phyloP scores from a whole-genome alignment of 768 basidiomycete species.

The Cystobasidiopsis lactophilus region DNA sequence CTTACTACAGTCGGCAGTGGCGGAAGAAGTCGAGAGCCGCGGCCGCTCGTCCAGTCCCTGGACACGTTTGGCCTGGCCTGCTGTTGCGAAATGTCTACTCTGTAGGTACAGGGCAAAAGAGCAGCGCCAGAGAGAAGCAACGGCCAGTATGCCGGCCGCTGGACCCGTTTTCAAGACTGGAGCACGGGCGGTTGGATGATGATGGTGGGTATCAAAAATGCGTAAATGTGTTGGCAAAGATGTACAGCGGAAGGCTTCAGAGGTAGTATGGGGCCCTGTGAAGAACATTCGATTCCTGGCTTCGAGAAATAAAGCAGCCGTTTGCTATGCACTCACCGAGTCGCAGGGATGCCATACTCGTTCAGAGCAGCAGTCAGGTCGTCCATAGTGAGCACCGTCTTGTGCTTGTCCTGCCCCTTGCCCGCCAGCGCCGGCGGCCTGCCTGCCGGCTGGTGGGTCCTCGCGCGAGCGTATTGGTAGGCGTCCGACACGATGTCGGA shows the following conservation, averaged over 20 bases:
- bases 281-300: neutral
- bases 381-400: conserved; percentile 91
- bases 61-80: no score
- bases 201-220: no score
- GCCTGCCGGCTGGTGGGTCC: conserved; percentile 29
- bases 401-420: conserved; percentile 29
- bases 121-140: no score
- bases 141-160: no score
- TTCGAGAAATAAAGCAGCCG: neutral
- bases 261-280: conserved; percentile 2
- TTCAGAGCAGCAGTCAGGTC: conserved; percentile 74
- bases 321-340: neutral
- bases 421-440: neutral
- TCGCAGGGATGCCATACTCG: conserved; percentile 84
- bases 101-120: no score
- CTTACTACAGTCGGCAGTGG: no score
- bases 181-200: no score
- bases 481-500: conserved; percentile 92
- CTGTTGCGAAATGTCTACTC: no score
- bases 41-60: no score
- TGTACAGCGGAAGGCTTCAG: neutral
- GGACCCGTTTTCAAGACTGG: no score
- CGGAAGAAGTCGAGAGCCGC: no score
- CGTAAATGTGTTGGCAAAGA: no score
- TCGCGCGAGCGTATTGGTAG: conserved; percentile 88